Base-by-base conservation (phyloP, 306 rosid species). In the Lathyrus sativus region DNA sequence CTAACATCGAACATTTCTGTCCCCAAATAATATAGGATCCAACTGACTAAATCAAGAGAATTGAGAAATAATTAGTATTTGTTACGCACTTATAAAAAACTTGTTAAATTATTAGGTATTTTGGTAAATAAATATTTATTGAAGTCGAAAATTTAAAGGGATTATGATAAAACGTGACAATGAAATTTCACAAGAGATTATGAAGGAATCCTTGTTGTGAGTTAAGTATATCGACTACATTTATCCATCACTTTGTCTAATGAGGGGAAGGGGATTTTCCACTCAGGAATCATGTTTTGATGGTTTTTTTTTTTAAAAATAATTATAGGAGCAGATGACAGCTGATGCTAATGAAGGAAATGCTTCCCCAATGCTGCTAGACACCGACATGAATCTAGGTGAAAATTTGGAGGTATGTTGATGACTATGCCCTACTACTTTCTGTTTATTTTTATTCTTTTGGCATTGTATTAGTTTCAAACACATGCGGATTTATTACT, bases 351-450 rank as follows among this genome's bases (percentile, higher is more conserved):
- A 59, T 73, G 78, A 74, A 50, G 63, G 29, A 14, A 65, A 9
- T 79, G 76, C 70, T 80, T 67, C 54, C 64, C 60, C 76, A 48
- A 48, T 65, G 46, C 61, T 66, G 26, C 67, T 31, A 10, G 79
- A 81, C 65, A 48, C 72, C 65, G 12, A 59, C 38, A 62, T 57
- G 41, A 68, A 64, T 70, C 69, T 56, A 66, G 81, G 66, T 43
- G 58, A 57, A 18, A 75, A 71, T 33, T 80, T 88, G 44, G 79
- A 90, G 98, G 97, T 93, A 35, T 60, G 45, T 63, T 70, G 45
- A 67, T 70, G 38, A 63, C 74, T 70, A 33, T 14, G 7, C 46
- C 56, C 33, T 28, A 14, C 73, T 64, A 15, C 72, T 61, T 42
- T 4, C 53, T 9, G 28, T 71, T 53, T 58, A 54, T 70, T 81